Base-by-base conservation (phyloP, 495 filamentous ascomycete genomes). In the Glarea lozoyensis region DNA sequence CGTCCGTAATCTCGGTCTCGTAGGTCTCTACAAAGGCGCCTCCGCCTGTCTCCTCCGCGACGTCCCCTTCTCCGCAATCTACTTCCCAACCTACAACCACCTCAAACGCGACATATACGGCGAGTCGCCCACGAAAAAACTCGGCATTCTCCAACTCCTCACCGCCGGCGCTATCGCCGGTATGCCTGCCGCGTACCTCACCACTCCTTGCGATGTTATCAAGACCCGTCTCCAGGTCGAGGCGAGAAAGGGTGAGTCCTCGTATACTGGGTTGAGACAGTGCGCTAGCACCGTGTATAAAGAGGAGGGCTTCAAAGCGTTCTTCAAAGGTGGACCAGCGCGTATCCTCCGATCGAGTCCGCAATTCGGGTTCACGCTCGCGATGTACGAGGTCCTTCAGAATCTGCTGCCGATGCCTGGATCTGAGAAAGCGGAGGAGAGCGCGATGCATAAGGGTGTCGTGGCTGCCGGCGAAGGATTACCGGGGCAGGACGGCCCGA, bases 211-310 rank as follows among this genome's bases (percentile, higher is more conserved):
- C 67, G 92, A 98, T 59, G 92, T 98, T 47, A 96, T 98, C 78
- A 98, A 98, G 70, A 98, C 92, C 6, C 84, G 92, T 59, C 70
- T 98, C 43, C 92, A 98, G 57, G 92, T 98, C 43, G 92, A 98
- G 60, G 89, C 92, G 7, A 80, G 92, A 42, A 96, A 96, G 66
- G 92, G 92, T 38, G 93, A 98, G 47, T 79, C 81, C 10, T 67
- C 67, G 25, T 98, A 98, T 70, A 86, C 76, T 15, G 79, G 81
- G 20, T 70, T 98, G n/a, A 76, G 88, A 30, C 88, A 98, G 62
- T 86, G 81, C 36, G 93, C 92, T 12, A 60, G 58, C 17, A 89
- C 85, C 10, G 82, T 98, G 45, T 82, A 69, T 65, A 78, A 81
- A 63, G 84, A 97, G 57, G 92, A 98, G 61, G 92, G 92, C 12